Conservation (phyloP, 2,329 filamentous ascomycete species). For the Claviceps citrina region DNA sequence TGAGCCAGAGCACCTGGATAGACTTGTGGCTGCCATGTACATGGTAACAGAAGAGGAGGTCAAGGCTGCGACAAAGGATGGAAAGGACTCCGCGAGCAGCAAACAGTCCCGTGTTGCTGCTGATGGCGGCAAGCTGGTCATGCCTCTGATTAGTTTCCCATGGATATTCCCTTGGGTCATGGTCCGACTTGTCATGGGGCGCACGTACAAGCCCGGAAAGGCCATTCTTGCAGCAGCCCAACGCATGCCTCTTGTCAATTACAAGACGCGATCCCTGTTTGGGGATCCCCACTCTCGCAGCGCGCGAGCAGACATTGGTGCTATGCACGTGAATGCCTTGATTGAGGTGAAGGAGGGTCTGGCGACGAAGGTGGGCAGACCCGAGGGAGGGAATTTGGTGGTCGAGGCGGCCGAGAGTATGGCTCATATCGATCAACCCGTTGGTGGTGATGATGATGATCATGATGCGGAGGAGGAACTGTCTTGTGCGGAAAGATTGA, state of each 20-base stretch:
- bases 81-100: slow-evolving; percentile 20
- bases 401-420: background rate
- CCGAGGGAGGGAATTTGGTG: background rate
- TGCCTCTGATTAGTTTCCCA: slow-evolving; percentile 84
- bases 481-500: background rate
- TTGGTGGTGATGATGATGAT: background rate
- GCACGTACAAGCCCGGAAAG: slow-evolving; percentile 11
- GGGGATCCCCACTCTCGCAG: background rate
- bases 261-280: background rate
- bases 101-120: background rate
- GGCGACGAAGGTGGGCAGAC: background rate
- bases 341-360: background rate
- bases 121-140: slow-evolving; percentile 22
- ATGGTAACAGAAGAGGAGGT: slow-evolving; percentile 61
- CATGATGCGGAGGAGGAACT: background rate
- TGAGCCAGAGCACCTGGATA: slow-evolving; percentile 44
- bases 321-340: background rate
- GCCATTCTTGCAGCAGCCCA: slow-evolving; percentile 8
- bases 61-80: slow-evolving; percentile 32
- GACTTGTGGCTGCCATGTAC: slow-evolving; percentile 80
- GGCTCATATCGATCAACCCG: background rate
- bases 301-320: background rate
- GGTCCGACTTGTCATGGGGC: slow-evolving; percentile 18
- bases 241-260: background rate
- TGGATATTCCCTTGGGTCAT: slow-evolving; percentile 67